A percentile compares a stretch with the other conserved stretches of the same genome.
Evolutionary conservation across 768 basidiomycete species (phyloP).

Genomic region (Kwoniella dendrophila): DNA sequence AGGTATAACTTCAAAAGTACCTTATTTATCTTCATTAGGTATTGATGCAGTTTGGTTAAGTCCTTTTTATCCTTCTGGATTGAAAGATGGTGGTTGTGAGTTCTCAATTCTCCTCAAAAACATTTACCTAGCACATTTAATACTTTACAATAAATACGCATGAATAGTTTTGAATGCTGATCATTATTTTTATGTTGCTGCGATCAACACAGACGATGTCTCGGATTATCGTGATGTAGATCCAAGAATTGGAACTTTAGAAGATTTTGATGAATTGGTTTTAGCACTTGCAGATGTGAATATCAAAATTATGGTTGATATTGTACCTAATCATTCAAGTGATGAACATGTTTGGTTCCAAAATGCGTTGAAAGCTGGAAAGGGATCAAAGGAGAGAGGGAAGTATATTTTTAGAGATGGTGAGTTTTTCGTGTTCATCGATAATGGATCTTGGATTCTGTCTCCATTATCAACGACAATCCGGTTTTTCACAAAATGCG

Average conservation of each 20-base stretch:
- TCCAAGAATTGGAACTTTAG: slow-evolving; percentile 43
- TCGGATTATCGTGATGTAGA: slow-evolving; percentile 48
- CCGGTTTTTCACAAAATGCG: neutral
- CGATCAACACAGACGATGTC: slow-evolving; percentile 41
- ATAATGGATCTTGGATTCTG: too few relatives aligned
- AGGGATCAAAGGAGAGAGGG: slow-evolving; percentile 33
- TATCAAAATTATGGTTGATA: slow-evolving; percentile 48
- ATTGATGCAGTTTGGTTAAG: slow-evolving; percentile 47
- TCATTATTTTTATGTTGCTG: neutral
- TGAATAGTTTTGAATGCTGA: neutral
- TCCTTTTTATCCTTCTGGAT: slow-evolving; percentile 48
- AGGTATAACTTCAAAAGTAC: slow-evolving; percentile 43
- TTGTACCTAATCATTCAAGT: slow-evolving; percentile 49
- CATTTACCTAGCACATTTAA: neutral
- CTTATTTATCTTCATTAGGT: slow-evolving; percentile 37
- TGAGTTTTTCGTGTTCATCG: too few relatives aligned
- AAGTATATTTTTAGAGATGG: slow-evolving; percentile 49
- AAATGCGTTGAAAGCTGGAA: slow-evolving; percentile 38
- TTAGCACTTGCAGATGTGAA: slow-evolving; percentile 28
- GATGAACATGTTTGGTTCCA: slow-evolving; percentile 51
- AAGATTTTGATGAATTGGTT: slow-evolving; percentile 48
- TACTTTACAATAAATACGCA: neutral
- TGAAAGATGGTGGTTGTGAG: slow-evolving; percentile 52
- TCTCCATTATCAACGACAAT: neutral
- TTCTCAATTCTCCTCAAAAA: too few relatives aligned